These are phyloP conservation scores for Amesomyces nigricolor DNA, from an alignment of 2,329 filamentous ascomycete genomes.

Conservation along the genomic window DNA sequence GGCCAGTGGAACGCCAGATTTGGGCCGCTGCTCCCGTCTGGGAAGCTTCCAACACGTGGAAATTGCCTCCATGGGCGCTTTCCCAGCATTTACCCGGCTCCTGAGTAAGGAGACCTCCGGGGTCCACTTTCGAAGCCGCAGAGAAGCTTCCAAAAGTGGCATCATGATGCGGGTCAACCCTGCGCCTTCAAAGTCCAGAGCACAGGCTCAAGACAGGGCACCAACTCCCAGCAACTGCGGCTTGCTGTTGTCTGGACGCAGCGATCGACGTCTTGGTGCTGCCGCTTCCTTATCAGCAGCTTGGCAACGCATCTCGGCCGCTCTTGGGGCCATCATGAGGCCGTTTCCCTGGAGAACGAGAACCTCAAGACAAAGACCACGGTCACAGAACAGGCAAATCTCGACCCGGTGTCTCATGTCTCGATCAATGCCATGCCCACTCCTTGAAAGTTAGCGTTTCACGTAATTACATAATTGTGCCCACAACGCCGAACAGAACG, in stretches of 20 bases:
- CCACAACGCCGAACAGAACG: background rate
- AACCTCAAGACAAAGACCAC: background rate
- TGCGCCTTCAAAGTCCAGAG: background rate
- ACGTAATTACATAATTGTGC: background rate
- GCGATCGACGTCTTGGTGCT: too few species aligned
- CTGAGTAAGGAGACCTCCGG: background rate
- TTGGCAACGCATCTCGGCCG: too few species aligned
- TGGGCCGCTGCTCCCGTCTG: slow-evolving; percentile 4
- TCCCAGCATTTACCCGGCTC: slow-evolving; percentile 17
- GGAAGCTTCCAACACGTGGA: slow-evolving; percentile 17
- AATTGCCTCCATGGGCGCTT: background rate
- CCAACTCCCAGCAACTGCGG: too few species aligned
- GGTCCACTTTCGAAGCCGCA: slow-evolving; percentile 17
- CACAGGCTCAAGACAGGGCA: too few species aligned
- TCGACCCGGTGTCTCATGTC: too few species aligned
- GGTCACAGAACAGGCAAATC: background rate
- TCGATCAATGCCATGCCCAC: background rate
- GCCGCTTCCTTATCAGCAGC: too few species aligned
- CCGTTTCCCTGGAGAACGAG: background rate
- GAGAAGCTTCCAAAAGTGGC: slow-evolving; percentile 15
- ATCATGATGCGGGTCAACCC: too few species aligned
- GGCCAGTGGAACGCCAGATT: background rate
- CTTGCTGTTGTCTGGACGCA: too few species aligned
- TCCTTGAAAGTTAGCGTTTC: background rate
- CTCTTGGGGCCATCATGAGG: too few species aligned